Percentiles rank a stretch among this genome's conserved stretches.
phyloP scores from a whole-genome alignment of 2,329 filamentous ascomycete species.

The Coleophoma cylindrospora region DNA sequence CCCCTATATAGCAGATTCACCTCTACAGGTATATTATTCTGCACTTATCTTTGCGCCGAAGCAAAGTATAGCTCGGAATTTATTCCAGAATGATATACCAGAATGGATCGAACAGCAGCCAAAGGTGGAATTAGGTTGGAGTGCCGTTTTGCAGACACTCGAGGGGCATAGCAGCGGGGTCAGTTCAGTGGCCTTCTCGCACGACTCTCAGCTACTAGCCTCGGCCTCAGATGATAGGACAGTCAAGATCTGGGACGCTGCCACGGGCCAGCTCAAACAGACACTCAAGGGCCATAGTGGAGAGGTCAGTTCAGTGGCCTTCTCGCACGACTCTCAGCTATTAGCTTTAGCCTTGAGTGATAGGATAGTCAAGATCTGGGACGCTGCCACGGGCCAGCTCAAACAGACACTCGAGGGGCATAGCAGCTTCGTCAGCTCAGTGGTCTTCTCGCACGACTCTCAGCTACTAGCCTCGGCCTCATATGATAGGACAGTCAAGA shows the following conservation, averaged over 20 bases:
- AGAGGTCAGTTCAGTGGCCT: slow-evolving; percentile 2
- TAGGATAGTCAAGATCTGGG: too few relatives aligned
- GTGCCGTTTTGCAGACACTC: slow-evolving; percentile 1
- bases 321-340: slow-evolving; percentile 6
- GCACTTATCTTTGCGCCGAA: slow-evolving; percentile 26
- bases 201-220: too few relatives aligned
- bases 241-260: too few relatives aligned
- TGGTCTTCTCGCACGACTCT: neutral
- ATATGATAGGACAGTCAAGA: neutral
- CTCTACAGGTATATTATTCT: slow-evolving; percentile 28
- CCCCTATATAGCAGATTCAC: slow-evolving; percentile 15
- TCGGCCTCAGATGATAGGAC: too few relatives aligned
- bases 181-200: too few relatives aligned
- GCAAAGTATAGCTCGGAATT: slow-evolving; percentile 18
- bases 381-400: too few relatives aligned
- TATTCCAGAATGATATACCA: slow-evolving; percentile 10
- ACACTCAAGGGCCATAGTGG: too few relatives aligned
- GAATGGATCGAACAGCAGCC: slow-evolving; percentile 4
- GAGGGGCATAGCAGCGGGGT: neutral
- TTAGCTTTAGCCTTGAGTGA: slow-evolving; percentile 5
- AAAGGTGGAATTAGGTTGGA: slow-evolving; percentile 3
- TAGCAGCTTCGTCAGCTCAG: slow-evolving; percentile 63
- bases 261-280: too few relatives aligned
- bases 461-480: slow-evolving; percentile 1
- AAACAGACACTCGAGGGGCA: slow-evolving; percentile 66